Conservation (phyloP, 2,329 filamentous ascomycete species). For the Hymenoscyphus albidus region DNA sequence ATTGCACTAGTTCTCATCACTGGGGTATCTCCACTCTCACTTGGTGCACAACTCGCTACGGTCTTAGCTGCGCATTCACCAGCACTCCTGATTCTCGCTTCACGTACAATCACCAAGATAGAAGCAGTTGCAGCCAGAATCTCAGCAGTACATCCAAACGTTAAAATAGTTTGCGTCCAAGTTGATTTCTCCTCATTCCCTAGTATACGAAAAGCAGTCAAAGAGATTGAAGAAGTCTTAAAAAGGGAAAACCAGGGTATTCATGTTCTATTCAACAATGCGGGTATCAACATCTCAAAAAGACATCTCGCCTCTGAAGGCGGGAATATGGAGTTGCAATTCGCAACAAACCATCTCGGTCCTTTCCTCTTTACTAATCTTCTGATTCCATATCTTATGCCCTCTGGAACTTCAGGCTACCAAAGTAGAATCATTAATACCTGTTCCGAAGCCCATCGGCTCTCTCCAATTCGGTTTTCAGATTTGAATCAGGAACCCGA, state of each 20-base stretch:
- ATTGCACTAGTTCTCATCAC: slow-evolving; percentile 23
- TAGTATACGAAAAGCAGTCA: slow-evolving; percentile 20
- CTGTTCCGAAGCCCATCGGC: slow-evolving; percentile 19
- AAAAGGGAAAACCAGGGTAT: slow-evolving; percentile 9
- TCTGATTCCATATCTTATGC: slow-evolving; percentile 10
- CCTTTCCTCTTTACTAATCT: slow-evolving; percentile 24
- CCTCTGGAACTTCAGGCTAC: not conserved
- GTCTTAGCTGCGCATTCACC: slow-evolving; percentile 25
- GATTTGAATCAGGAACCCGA: slow-evolving; percentile 19
- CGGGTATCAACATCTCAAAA: slow-evolving; percentile 19
- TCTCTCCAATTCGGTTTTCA: slow-evolving; percentile 32
- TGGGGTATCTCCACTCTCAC: slow-evolving; percentile 22
- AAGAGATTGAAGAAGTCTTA: slow-evolving; percentile 6
- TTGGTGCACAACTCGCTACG: slow-evolving; percentile 20
- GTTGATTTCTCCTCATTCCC: slow-evolving; percentile 39
- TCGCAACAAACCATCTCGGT: slow-evolving; percentile 24
- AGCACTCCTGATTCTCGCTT: slow-evolving; percentile 36
- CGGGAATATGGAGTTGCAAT: slow-evolving; percentile 19
- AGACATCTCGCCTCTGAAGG: slow-evolving; percentile 15
- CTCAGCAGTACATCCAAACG: slow-evolving; percentile 28
- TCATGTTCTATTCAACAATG: slow-evolving; percentile 27
- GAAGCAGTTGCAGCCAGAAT: slow-evolving; percentile 32
- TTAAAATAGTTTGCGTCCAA: slow-evolving; percentile 35
- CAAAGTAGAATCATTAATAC: slow-evolving; percentile 19
- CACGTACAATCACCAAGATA: slow-evolving; percentile 36